These are phyloP conservation scores for Rhodofomes roseus DNA, from an alignment of 1,284 basidiomycete species.

Conservation along the genomic window DNA sequence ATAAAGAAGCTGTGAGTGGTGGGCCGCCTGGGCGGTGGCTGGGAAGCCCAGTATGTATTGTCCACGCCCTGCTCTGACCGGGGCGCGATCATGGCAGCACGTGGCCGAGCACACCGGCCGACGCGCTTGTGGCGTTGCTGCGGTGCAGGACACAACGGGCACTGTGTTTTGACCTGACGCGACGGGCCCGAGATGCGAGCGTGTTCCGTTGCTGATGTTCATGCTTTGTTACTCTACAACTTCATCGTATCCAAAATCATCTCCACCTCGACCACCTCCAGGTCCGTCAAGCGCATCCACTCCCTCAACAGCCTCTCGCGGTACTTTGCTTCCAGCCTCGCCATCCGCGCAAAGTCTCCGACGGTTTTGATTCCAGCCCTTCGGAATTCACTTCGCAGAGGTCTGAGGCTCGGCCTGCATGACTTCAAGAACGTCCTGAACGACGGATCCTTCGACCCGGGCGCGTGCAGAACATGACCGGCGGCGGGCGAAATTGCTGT, in stretches of 20 bases:
- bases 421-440: background rate
- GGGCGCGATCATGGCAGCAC: background rate
- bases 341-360: background rate
- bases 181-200: background rate
- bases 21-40: background rate
- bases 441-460: background rate
- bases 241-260: background rate
- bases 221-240: background rate
- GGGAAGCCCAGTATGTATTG: background rate
- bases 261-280: background rate
- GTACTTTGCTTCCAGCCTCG: background rate
- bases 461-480: background rate
- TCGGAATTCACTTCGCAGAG: background rate
- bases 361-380: background rate
- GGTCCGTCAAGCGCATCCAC: background rate
- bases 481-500: background rate
- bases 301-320: background rate
- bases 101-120: background rate
- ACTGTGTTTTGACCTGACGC: background rate
- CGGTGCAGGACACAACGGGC: no score
- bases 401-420: background rate
- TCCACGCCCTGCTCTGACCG: background rate
- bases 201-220: background rate
- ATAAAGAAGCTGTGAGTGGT: background rate
- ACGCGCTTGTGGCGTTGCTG: background rate